Base-by-base conservation (phyloP, 83 land plant genomes). In the Larix sibirica region DNA sequence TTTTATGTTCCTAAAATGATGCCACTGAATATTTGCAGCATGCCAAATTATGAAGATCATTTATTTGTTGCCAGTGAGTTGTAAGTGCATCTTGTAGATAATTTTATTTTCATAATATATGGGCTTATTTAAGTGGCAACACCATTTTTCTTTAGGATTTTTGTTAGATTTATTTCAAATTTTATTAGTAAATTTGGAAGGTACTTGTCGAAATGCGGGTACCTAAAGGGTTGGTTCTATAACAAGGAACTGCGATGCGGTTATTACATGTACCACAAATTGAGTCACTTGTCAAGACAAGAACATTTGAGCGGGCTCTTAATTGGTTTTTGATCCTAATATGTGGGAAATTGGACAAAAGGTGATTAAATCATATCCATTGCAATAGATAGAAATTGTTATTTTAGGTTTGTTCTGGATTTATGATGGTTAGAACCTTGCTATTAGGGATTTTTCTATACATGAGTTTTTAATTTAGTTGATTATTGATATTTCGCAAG, bases 41-140 rank as follows among this genome's bases (percentile, higher is more conserved):
- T 89, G 91, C 91, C 91, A 12, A 89, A 87, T 44, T 90, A 89
- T 76, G 90, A 87, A 79, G 87, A 89, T 75, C 91, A 87, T 59
- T 40, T 89, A 61, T 87, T 82, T 82, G 90, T 90, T 70, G 91
- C 91, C 28, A 82, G 80, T 79, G 91, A 89, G 63, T 74, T 89
- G 90, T 89, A 83, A 82, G 91, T 79, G 7, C 3, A 28, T 67
- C 5, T 62, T 77, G 40, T 38, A 13, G 36, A 20, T 21, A 1
- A 23, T 28, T 78, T 23, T 79, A 26, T 58, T 17, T 79, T 60
- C 10, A 56, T 58, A 7, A 79, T 24, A 47, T 17, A 12, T 14
- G 10, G 33, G n/a, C 62, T 24, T 20, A 23, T n/a, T 36, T 76
- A 50, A 21, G 28, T 23, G 13, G 42, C 13, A 42, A 31, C 60